Percentiles rank a stretch among this genome's conserved stretches.
phyloP scores from a whole-genome alignment of 768 basidiomycete species.

The Leucocoprinus sp. region DNA sequence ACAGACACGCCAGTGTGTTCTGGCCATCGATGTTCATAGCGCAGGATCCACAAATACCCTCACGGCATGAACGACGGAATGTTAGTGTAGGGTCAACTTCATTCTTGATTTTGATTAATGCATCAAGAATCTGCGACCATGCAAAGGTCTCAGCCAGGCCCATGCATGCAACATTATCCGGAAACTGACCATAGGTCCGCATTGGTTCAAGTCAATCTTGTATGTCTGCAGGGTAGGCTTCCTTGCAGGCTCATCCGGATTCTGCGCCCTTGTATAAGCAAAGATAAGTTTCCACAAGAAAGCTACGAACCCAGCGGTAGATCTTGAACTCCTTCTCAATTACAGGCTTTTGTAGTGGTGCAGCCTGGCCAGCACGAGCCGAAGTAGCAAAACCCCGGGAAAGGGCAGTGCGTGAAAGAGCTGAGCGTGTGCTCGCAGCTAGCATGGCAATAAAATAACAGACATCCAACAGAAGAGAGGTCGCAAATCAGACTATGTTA shows the following conservation, averaged over 20 bases:
- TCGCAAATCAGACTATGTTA: constrained; percentile 7
- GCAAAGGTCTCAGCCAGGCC: constrained; percentile 7
- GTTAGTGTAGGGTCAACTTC: constrained; percentile 95
- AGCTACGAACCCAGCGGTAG: constrained; percentile 82
- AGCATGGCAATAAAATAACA: not conserved
- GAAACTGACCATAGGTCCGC: constrained; percentile 77
- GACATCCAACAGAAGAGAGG: constrained; percentile 10
- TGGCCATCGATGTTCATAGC: constrained; percentile 99
- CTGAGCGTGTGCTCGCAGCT: constrained; percentile 10
- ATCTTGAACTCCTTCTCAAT: constrained; percentile 95
- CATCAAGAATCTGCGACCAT: constrained; percentile 61
- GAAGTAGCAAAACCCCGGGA: constrained; percentile 16
- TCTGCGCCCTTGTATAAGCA: constrained; percentile 34
- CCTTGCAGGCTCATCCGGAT: constrained; percentile 89
- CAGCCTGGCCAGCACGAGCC: constrained; percentile 26
- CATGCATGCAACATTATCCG: not conserved
- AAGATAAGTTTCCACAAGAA: not conserved
- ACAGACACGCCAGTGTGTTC: constrained; percentile 96
- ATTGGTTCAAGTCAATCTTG: constrained; percentile 86
- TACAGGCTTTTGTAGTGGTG: constrained; percentile 57
- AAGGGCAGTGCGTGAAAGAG: constrained; percentile 11
- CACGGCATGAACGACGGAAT: constrained; percentile 87
- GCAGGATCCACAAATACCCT: constrained; percentile 97
- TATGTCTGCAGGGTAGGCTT: constrained; percentile 91
- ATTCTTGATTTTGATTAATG: constrained; percentile 98